Evolutionary conservation across 345 rosid species (phyloP).

Genomic region (Gynandropsis gynandra): DNA sequence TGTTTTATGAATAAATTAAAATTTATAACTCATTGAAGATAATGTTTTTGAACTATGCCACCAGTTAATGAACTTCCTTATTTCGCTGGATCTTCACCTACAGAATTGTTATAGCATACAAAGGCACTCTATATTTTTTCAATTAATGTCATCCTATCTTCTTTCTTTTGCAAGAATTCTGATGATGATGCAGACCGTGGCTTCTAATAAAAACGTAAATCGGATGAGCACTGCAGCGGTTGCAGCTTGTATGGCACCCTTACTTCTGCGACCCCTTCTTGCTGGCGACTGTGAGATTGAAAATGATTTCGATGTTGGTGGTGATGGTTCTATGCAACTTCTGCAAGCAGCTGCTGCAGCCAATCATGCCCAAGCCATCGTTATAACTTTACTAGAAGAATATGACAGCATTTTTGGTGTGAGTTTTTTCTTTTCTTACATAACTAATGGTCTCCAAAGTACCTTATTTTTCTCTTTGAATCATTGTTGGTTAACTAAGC

Average conservation of each 20-base stretch:
- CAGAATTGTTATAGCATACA: not conserved
- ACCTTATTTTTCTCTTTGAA: not conserved
- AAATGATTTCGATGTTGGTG: slow-evolving; percentile 81
- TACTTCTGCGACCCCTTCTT: slow-evolving; percentile 96
- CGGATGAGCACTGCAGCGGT: slow-evolving; percentile 97
- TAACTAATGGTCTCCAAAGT: not conserved
- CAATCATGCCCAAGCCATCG: slow-evolving; percentile 98
- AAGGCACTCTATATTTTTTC: not conserved
- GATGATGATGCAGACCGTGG: slow-evolving; percentile 81
- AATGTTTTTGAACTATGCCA: not conserved
- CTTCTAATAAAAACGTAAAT: slow-evolving; percentile 67
- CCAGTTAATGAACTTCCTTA: not conserved
- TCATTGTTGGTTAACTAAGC: not conserved
- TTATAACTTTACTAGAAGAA: slow-evolving; percentile 81
- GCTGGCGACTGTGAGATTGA: slow-evolving; percentile 97
- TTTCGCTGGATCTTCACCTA: not conserved
- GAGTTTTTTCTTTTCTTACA: slow-evolving; percentile 26
- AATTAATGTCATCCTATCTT: slow-evolving; percentile 8
- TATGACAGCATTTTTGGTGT: slow-evolving; percentile 83
- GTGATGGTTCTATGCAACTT: slow-evolving; percentile 90
- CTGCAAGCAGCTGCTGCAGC: slow-evolving; percentile 99
- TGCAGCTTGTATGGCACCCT: slow-evolving; percentile 99
- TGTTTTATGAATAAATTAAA: no score
- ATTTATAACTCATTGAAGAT: no score
- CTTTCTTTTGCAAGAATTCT: slow-evolving; percentile 58